Base-by-base conservation (phyloP, 768 basidiomycete genomes). In the Stropharia rugosoannulata region DNA sequence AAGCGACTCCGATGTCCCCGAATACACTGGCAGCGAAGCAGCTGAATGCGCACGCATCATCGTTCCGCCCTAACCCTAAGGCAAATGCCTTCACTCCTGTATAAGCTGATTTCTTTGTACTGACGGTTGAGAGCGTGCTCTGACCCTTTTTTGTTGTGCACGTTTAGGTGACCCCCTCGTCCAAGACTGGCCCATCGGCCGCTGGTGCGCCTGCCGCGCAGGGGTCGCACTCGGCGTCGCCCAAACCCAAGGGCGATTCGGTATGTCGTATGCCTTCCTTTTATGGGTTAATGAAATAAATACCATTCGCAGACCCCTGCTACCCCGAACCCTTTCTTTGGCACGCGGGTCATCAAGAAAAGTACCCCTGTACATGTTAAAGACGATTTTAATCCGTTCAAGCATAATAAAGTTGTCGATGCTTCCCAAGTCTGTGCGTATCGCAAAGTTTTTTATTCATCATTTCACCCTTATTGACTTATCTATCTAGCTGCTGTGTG, bases 381-480 rank as follows among this genome's bases (percentile, higher is more conserved):
- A 74, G 93, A 97, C 63, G 96, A 98, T 67, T 99, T 99, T 68
- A 97, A 95, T 69, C 95, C 96, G 13, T 97, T 96, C 83, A 93
- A 92, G 73, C 84, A 88, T 64, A 82, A 83, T 66, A 92, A 92
- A 68, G 85, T 94, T 25, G 81, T 77, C 7, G 91, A 92, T 51
- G 83, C 94, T 6, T 72, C 81, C 22, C 80, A 84, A 66, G 81
- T 93, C 59, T 71, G 94, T 95, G 68, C 63, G 93, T 82, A 12
- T 22, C 37, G 5, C 40, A 52, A 25, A 16, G 25, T 55, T 46
- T 15, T 22, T 22, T 22, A 22, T 22, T 22, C 4, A 22, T 22
- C 22, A 22, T 22, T 22, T 22, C 22, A 36, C 37, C 40, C 48
- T 36, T 36, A 5, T 18, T 44, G 41, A n/a, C 18, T 54, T 44